A percentile compares a stretch with the other conserved stretches of the same genome.
phyloP scores from a whole-genome alignment of 768 basidiomycete species.

The Serendipita vermifera region DNA sequence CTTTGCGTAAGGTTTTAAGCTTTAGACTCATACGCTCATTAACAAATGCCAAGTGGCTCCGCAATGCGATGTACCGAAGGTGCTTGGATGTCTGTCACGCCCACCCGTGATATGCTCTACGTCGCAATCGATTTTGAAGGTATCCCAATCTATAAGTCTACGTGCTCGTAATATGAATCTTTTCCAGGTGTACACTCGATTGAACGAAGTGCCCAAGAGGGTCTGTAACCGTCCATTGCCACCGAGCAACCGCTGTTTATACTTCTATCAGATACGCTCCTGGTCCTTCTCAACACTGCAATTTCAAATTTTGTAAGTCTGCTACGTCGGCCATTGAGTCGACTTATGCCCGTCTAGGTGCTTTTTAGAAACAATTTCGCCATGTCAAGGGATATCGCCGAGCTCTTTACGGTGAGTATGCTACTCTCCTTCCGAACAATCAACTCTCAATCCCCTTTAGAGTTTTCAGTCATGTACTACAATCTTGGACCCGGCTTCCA shows the following conservation, averaged over 20 bases:
- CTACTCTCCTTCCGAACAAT: slow-evolving; percentile 24
- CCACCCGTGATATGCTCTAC: slow-evolving; percentile 39
- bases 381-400: slow-evolving; percentile 43
- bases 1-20: slow-evolving; percentile 29
- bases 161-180: too few relatives aligned
- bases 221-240: background rate
- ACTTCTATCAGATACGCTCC: slow-evolving; percentile 32
- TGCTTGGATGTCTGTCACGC: slow-evolving; percentile 55
- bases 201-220: slow-evolving; percentile 47
- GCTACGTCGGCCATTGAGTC: background rate
- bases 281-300: slow-evolving; percentile 53
- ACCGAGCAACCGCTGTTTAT: background rate
- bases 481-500: slow-evolving; percentile 43
- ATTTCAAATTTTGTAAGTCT: slow-evolving; percentile 44
- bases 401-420: slow-evolving; percentile 48
- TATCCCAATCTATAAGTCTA: slow-evolving; percentile 11
- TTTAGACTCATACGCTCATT: background rate
- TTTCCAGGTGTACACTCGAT: slow-evolving; percentile 45
- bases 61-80: slow-evolving; percentile 29
- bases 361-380: slow-evolving; percentile 56
- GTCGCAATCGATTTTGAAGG: slow-evolving; percentile 58
- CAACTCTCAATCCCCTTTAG: background rate
- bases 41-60: background rate
- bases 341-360: slow-evolving; percentile 28
- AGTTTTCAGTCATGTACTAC: slow-evolving; percentile 20